Base-by-base conservation (phyloP, 306 rosid species). In the Rosa rugosa region DNA sequence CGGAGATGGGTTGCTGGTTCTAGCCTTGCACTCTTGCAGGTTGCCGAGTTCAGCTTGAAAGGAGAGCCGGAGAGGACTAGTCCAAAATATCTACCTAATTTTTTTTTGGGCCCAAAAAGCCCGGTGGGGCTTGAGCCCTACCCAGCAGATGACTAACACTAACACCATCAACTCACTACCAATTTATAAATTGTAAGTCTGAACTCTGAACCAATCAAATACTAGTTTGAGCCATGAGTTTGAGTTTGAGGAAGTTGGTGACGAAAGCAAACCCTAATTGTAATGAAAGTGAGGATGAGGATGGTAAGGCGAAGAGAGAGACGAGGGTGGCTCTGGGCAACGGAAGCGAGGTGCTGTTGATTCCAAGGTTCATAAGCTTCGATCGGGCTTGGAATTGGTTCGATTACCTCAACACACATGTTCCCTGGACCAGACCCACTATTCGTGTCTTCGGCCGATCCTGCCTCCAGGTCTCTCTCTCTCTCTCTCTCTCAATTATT, bases 381-480 rank as follows among this genome's bases (percentile, higher is more conserved):
- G 90, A 86, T 53, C 88, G 86, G 23, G 88, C 97, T 18, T 94
- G 97, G 99, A 76, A 75, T 2, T 92, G 91, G 90, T 92, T 92
- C 84, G 77, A 91, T 84, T 91, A 85, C 50, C 95, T 95, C 80
- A 73, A 91, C 80, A 81, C 78, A 0, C 70, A 84, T 9, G 88
- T 95, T 57, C 94, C 95, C 8, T 95, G 98, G 99, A 91, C 90
- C 76, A 75, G 96, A 82, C 99, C 99, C 73, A 91, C 92, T 81
- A 71, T 92, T 87, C 96, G 90, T 46, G 99, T 95, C 80, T 91
- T 88, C 70, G 98, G 94, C 5, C 87, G 84, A 71, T 76, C 87
- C 14, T 85, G 82, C 88, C 69, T 91, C 60, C 99, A 92, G 98
- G 99, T 90, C 51, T 75, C 46, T 82, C 72, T 38, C 27, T 66